A percentile compares a stretch with the other conserved stretches of the same genome.
These are phyloP conservation scores for Pachysandra terminalis DNA, from an alignment of 164 flowering plant species.

Conservation along the genomic window DNA sequence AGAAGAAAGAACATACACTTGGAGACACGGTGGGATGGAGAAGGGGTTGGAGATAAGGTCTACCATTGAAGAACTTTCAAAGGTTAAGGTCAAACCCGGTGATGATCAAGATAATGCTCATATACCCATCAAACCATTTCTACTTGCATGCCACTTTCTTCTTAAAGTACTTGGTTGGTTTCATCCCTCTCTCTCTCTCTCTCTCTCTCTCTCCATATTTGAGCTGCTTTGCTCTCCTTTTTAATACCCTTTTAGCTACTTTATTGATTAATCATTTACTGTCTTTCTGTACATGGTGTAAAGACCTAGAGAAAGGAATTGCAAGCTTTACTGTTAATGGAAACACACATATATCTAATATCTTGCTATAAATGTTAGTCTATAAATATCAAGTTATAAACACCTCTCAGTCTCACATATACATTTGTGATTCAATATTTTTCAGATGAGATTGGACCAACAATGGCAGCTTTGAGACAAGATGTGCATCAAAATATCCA, in stretches of 20 bases:
- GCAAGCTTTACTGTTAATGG: too few relatives aligned
- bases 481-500: constrained; percentile 70
- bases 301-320: too few relatives aligned
- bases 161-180: constrained; percentile 72
- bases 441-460: constrained; percentile 95
- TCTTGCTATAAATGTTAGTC: too few relatives aligned
- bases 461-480: constrained; percentile 86
- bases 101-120: constrained; percentile 13
- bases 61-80: constrained; percentile 65
- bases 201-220: neutral
- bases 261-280: too few relatives aligned
- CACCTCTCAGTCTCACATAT: too few relatives aligned
- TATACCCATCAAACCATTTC: constrained; percentile 57
- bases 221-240: neutral
- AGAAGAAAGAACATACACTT: constrained; percentile 10
- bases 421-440: too few relatives aligned
- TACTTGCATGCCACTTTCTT: constrained; percentile 52
- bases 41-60: constrained; percentile 43
- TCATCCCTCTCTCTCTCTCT: constrained; percentile 3
- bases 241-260: too few relatives aligned
- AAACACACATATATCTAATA: too few relatives aligned
- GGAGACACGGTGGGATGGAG: constrained; percentile 46
- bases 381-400: too few relatives aligned
- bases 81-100: constrained; percentile 23
- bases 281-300: too few relatives aligned